Conservation (phyloP, 139 green algal species). For the Picochlorum sp. region DNA sequence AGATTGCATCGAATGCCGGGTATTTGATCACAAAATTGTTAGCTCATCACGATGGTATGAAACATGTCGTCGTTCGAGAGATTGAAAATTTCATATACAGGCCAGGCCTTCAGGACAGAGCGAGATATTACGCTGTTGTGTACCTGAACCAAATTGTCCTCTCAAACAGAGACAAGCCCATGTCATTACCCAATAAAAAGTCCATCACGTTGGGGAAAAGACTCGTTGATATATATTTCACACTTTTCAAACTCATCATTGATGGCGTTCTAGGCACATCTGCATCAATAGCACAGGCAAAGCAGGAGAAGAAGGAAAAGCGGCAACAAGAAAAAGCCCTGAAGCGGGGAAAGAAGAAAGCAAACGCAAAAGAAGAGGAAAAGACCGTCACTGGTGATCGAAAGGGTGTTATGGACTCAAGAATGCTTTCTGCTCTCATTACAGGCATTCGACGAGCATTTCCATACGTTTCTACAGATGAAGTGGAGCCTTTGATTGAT, state of each 20-base stretch:
- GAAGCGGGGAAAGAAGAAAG: conserved; percentile 15
- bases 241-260: conserved; percentile 74
- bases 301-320: conserved; percentile 8
- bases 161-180: conserved; percentile 23
- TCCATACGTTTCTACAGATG: conserved; percentile 65
- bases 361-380: conserved; percentile 10
- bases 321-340: neutral
- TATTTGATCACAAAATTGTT: conserved; percentile 78
- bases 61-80: conserved; percentile 70
- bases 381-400: conserved; percentile 1
- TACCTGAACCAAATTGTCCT: conserved; percentile 91
- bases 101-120: conserved; percentile 57
- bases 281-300: conserved; percentile 18
- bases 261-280: conserved; percentile 57
- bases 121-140: conserved; percentile 76
- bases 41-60: conserved; percentile 79
- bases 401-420: conserved; percentile 39
- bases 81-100: conserved; percentile 83
- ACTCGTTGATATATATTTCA: conserved; percentile 88
- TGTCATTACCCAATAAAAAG: conserved; percentile 31
- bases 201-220: conserved; percentile 47
- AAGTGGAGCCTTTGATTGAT: conserved; percentile 56
- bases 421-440: conserved; percentile 74
- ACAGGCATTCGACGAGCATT: conserved; percentile 83
- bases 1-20: conserved; percentile 75